A percentile compares a stretch with the other conserved stretches of the same genome.
These are phyloP conservation scores for Combretum micranthum DNA, from an alignment of 345 rosid species.

Conservation along the genomic window DNA sequence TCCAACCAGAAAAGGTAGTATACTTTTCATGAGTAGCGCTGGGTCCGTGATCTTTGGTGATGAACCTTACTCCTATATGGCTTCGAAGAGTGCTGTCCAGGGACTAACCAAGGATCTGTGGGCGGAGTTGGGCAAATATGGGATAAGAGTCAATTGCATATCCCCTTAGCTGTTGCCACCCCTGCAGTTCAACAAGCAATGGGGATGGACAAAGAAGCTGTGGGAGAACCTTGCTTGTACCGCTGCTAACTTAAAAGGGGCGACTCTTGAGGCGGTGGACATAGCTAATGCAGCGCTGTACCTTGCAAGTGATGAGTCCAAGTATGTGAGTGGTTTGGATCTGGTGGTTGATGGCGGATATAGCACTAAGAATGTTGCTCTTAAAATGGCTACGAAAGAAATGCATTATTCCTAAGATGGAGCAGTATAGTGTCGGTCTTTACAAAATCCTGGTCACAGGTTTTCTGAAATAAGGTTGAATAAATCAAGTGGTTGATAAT, in stretches of 20 bases:
- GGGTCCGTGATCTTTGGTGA: neutral
- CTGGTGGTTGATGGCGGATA: constrained; percentile 12
- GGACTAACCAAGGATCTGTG: constrained; percentile 13
- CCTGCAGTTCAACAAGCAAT: neutral
- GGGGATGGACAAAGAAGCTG: neutral
- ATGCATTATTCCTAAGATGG: no score
- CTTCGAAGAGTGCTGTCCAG: constrained; percentile 15
- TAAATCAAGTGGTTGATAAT: no score
- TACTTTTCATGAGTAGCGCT: constrained; percentile 14
- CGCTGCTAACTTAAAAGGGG: constrained; percentile 7
- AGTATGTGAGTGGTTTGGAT: constrained; percentile 14
- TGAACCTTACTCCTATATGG: constrained; percentile 2
- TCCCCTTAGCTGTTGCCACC: constrained; percentile 10
- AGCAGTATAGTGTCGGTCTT: no score
- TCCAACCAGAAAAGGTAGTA: constrained; percentile 12
- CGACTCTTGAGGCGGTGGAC: constrained; percentile 8
- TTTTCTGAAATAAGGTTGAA: no score
- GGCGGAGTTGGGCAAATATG: constrained; percentile 15
- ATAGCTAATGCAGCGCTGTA: constrained; percentile 16
- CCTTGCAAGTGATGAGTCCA: constrained; percentile 13
- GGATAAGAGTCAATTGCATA: constrained; percentile 16
- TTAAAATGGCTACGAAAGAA: neutral
- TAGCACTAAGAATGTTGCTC: constrained; percentile 3
- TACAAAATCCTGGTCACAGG: no score
- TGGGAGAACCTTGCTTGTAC: neutral